Evolutionary conservation across 2,329 filamentous ascomycete genomes (phyloP), one percentile per base, ranked within the genome.

Genomic region (Ceratocystis destructans): DNA sequence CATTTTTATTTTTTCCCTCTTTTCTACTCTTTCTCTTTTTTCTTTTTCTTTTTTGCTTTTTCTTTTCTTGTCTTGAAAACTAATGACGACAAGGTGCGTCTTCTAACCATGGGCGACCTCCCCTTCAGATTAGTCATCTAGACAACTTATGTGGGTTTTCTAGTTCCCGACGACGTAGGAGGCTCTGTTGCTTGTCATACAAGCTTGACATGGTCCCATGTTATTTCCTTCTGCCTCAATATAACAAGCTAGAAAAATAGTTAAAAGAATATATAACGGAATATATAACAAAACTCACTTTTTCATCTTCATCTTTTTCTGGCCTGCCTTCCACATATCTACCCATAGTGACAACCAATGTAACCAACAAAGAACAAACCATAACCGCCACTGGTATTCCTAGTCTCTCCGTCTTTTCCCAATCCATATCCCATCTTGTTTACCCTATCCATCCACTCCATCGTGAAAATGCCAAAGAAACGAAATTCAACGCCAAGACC

Each of bases 381-480:
- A 15, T 15, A 62, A 50, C 48, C n/a, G 12, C 22, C 22, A 25
- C 28, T 41, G 37, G 37, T 4, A 41, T 41, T 41, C 37, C 37
- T 5, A 41, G 37, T 41, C 37, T 41, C 37, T 57, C 53, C 28
- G 12, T 22, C 22, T 57, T 57, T n/a, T n/a, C 17, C 28, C 7
- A 15, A 15, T 33, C 25, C 25, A 33, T 59, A 28, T 37, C n/a
- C 28, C 55, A 17, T 57, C 28, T 57, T 33, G 28, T 17, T 57
- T 15, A 20, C 22, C 53, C 53, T 17, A 17, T 57, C 53, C 25
- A 28, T 33, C 28, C 22, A 22, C 15, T 37, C n/a, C 33, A 46
- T 28, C 59, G n/a, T 65, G 37, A 59, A 31, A 65, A 59, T 61
- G 41, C 33, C 41, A 31, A 59, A 61, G 53, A 65, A 61, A 65